Percentiles rank a stretch among this genome's conserved stretches.
Evolutionary conservation across 148 eudicot species (phyloP).

Genomic region (Heliamphora exappendiculata): DNA sequence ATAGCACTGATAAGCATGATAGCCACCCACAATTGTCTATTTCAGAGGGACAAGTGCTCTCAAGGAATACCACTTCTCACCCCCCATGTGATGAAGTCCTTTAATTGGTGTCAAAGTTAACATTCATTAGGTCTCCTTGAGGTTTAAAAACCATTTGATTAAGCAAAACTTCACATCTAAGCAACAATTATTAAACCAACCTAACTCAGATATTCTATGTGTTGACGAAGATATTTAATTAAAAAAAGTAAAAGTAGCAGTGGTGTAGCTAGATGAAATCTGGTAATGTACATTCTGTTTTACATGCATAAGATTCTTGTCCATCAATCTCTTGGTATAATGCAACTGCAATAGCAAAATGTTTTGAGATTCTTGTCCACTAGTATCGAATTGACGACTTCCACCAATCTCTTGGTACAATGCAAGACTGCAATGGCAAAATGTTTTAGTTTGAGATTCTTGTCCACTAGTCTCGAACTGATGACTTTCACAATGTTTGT

Average conservation of each 20-base stretch:
- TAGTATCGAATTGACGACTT: too few species aligned
- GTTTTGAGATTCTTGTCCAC: too few species aligned
- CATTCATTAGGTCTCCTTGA: conserved; percentile 11
- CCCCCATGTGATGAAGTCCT: conserved; percentile 14
- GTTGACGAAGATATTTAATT: too few species aligned
- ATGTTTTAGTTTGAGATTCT: too few species aligned
- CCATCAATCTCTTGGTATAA: background rate
- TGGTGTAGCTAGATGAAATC: background rate
- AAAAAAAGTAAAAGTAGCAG: too few species aligned
- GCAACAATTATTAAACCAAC: conserved; percentile 14
- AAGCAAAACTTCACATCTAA: conserved; percentile 16
- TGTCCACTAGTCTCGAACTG: too few species aligned
- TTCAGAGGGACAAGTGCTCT: conserved; percentile 16
- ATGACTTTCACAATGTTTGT: background rate
- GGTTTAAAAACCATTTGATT: conserved; percentile 12
- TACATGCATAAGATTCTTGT: background rate
- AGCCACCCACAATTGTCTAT: background rate
- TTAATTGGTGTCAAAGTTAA: conserved; percentile 15
- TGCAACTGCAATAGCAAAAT: too few species aligned
- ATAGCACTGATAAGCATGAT: background rate
- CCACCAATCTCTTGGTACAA: too few species aligned
- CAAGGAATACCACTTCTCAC: conserved; percentile 14
- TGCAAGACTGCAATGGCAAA: too few species aligned
- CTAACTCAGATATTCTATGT: background rate
- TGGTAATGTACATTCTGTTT: background rate